Conservation (phyloP, 1,139 yeast species). For the Pichia norvegensis region DNA sequence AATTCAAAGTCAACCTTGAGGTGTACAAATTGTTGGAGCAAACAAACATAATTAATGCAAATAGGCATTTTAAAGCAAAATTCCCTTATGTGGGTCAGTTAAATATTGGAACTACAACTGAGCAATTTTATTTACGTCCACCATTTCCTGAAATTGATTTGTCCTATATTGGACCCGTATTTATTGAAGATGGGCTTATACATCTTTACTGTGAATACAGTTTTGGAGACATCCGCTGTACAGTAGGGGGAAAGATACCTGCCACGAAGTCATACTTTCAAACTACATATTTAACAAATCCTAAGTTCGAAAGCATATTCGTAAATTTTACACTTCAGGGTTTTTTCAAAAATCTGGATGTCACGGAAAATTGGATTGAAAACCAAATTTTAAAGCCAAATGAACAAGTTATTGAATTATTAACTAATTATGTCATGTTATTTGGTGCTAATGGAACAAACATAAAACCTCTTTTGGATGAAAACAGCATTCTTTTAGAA, state of each 20-base stretch:
- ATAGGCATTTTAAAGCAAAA: not conserved
- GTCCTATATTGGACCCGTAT: conserved; percentile 23
- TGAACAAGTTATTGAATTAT: conserved; percentile 14
- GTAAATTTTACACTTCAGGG: conserved; percentile 4
- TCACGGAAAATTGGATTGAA: conserved; percentile 3
- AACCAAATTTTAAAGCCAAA: conserved; percentile 5
- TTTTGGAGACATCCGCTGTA: conserved; percentile 19
- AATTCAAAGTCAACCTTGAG: conserved; percentile 17
- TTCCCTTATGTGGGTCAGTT: not conserved
- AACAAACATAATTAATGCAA: conserved; percentile 6
- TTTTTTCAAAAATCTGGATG: not conserved
- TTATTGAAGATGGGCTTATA: conserved; percentile 24
- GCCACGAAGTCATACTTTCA: conserved; percentile 21
- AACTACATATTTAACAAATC: conserved; percentile 19
- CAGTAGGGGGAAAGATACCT: conserved; percentile 21
- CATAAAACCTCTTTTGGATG: not conserved
- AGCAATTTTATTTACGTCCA: conserved; percentile 16
- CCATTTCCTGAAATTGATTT: conserved; percentile 24
- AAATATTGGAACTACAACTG: not conserved
- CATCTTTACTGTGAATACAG: conserved; percentile 20
- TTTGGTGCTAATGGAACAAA: conserved; percentile 22
- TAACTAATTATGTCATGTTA: conserved; percentile 22
- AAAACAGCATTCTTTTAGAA: not conserved
- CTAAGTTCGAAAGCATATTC: conserved; percentile 17
- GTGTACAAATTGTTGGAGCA: conserved; percentile 18